Percentiles rank a stretch among this genome's conserved stretches.
phyloP scores from a whole-genome alignment of 106 monocot genomes.

The Allium sativum region DNA sequence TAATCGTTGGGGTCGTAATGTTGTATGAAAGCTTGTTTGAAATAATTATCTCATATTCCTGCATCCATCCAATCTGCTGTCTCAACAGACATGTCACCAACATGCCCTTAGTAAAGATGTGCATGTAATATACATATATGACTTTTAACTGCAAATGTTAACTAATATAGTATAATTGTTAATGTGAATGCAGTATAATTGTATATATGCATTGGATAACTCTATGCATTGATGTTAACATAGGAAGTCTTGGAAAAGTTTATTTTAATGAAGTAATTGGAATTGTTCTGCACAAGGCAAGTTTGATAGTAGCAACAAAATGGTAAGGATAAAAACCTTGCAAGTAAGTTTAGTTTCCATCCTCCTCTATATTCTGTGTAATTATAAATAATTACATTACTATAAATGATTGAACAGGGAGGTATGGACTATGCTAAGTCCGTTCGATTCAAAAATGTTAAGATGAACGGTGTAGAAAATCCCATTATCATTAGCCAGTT shows the following conservation, averaged over 20 bases:
- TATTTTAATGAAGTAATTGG: conserved; percentile 46
- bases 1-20: too few relatives aligned
- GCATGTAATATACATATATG: too few relatives aligned
- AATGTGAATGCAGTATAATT: neutral
- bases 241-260: conserved; percentile 87
- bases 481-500: conserved; percentile 97
- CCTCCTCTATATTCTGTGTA: too few relatives aligned
- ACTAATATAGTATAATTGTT: too few relatives aligned
- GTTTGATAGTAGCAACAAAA: conserved; percentile 52
- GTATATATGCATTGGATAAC: too few relatives aligned
- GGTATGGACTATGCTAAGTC: conserved; percentile 69
- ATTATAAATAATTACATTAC: too few relatives aligned
- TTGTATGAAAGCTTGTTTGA: too few relatives aligned
- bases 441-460: conserved; percentile 61
- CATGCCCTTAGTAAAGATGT: too few relatives aligned
- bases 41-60: too few relatives aligned
- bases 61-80: too few relatives aligned
- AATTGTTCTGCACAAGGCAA: conserved; percentile 53
- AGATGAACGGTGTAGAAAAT: conserved; percentile 61
- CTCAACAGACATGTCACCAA: too few relatives aligned
- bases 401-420: conserved; percentile 39
- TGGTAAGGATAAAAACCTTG: conserved; percentile 98
- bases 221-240: conserved; percentile 29
- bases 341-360: conserved; percentile 34
- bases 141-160: too few relatives aligned